Conservation (phyloP, 148 eudicot species). For the Chenopodium berlandieri region DNA sequence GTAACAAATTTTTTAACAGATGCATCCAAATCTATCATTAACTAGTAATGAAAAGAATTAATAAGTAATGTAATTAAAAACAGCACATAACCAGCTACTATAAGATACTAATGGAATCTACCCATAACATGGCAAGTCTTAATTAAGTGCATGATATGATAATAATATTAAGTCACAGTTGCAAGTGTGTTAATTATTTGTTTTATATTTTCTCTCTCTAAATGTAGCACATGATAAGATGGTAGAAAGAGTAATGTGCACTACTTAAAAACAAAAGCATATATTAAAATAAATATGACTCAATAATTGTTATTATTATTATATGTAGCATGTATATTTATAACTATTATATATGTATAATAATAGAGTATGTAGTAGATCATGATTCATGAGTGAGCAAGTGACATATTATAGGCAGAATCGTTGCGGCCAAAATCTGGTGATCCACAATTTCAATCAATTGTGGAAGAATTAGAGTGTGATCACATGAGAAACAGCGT, state of each 20-base stretch:
- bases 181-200: background rate
- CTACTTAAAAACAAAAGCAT: constrained; percentile 8
- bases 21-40: background rate
- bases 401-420: constrained; percentile 5
- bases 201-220: background rate
- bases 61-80: background rate
- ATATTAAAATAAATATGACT: background rate
- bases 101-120: constrained; percentile 14
- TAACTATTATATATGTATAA: too few species aligned
- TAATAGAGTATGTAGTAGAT: background rate
- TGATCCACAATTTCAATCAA: constrained; percentile 8
- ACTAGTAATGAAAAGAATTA: background rate
- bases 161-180: background rate
- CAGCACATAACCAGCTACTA: constrained; percentile 16
- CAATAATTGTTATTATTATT: background rate
- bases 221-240: constrained; percentile 7
- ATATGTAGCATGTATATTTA: background rate
- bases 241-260: constrained; percentile 12
- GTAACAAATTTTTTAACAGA: background rate
- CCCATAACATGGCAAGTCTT: background rate
- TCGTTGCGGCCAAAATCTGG: constrained; percentile 11
- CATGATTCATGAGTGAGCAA: background rate
- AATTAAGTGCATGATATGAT: constrained; percentile 5
- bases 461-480: background rate
- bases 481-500: constrained; percentile 27